These are phyloP conservation scores for Mycena crocata DNA, from an alignment of 768 basidiomycete species.

Conservation along the genomic window DNA sequence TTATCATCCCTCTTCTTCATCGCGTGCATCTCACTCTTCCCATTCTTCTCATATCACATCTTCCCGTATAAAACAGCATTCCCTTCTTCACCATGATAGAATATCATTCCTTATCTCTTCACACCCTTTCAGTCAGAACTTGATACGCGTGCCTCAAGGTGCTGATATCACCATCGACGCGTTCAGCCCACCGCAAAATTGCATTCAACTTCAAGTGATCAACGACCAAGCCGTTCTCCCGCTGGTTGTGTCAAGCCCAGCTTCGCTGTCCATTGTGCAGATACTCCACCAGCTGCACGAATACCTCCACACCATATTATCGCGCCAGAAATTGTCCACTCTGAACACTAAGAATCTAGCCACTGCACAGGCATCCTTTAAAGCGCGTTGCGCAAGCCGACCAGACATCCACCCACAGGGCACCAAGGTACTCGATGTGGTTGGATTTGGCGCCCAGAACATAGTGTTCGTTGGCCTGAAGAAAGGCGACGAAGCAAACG, in stretches of 20 bases:
- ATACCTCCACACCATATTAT: constrained; percentile 10
- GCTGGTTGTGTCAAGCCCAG: constrained; percentile 6
- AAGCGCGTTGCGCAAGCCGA: not conserved
- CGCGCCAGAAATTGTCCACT: not conserved
- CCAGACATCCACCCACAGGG: not conserved
- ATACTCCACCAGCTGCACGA: constrained; percentile 19
- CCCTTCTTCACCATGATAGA: constrained; percentile 8
- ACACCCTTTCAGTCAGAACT: constrained; percentile 16
- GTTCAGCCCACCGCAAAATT: constrained; percentile 9
- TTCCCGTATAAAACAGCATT: constrained; percentile 3
- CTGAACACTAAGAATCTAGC: not conserved
- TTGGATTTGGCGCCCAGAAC: constrained; percentile 13
- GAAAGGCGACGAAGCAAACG: not conserved
- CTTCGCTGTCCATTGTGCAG: constrained; percentile 11
- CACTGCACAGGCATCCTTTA: not conserved
- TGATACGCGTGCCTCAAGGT: constrained; percentile 32
- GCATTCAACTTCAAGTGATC: constrained; percentile 22
- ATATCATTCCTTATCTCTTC: constrained; percentile 22
- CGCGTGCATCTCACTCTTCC: constrained; percentile 4
- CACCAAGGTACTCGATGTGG: constrained; percentile 18
- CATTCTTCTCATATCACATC: not conserved
- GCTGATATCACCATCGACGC: constrained; percentile 11
- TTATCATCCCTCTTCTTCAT: constrained; percentile 3
- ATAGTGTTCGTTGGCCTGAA: constrained; percentile 19
- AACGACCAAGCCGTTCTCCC: constrained; percentile 1